phyloP scores from a whole-genome alignment of 1,284 basidiomycete species.

The Ustilago bromivora region DNA sequence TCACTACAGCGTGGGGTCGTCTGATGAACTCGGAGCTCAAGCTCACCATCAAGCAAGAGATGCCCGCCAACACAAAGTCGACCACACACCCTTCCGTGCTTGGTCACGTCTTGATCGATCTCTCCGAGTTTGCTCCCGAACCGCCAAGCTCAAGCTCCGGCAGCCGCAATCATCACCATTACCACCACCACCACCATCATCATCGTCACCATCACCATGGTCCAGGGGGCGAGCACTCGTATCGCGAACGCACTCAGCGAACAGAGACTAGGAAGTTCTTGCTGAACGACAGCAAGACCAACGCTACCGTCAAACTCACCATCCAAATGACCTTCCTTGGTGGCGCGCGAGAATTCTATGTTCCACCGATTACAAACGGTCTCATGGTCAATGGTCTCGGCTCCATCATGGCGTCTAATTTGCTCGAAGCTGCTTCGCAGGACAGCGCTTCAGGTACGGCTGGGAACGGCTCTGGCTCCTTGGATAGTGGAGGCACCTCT shows the following conservation, averaged over 20 bases:
- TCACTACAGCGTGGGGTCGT: slow-evolving; percentile 50
- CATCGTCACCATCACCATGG: slow-evolving; percentile 38
- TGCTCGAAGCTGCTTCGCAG: slow-evolving; percentile 18
- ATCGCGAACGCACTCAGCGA: slow-evolving; percentile 36
- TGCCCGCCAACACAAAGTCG: slow-evolving; percentile 34
- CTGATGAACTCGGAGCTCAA: slow-evolving; percentile 56
- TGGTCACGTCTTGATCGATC: slow-evolving; percentile 78
- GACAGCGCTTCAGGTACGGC: not conserved
- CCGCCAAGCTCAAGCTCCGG: slow-evolving; percentile 69
- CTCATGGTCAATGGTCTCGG: slow-evolving; percentile 52
- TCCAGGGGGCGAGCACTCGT: slow-evolving; percentile 33
- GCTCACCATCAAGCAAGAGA: slow-evolving; percentile 56
- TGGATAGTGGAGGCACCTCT: slow-evolving; percentile 25
- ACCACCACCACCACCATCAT: slow-evolving; percentile 50
- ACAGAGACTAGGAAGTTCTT: slow-evolving; percentile 78
- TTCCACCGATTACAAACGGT: slow-evolving; percentile 68
- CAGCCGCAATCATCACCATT: slow-evolving; percentile 42
- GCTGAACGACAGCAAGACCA: slow-evolving; percentile 80
- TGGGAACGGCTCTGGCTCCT: slow-evolving; percentile 10
- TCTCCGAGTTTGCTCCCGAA: slow-evolving; percentile 79
- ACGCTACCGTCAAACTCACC: slow-evolving; percentile 80
- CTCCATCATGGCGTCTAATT: slow-evolving; percentile 20
- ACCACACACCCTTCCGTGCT: slow-evolving; percentile 70
- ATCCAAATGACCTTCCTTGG: slow-evolving; percentile 76
- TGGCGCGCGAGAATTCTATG: slow-evolving; percentile 75